A percentile compares a stretch with the other conserved stretches of the same genome.
Evolutionary conservation across 2,329 filamentous ascomycete species (phyloP).

Genomic region (Aspergillus intermedius): DNA sequence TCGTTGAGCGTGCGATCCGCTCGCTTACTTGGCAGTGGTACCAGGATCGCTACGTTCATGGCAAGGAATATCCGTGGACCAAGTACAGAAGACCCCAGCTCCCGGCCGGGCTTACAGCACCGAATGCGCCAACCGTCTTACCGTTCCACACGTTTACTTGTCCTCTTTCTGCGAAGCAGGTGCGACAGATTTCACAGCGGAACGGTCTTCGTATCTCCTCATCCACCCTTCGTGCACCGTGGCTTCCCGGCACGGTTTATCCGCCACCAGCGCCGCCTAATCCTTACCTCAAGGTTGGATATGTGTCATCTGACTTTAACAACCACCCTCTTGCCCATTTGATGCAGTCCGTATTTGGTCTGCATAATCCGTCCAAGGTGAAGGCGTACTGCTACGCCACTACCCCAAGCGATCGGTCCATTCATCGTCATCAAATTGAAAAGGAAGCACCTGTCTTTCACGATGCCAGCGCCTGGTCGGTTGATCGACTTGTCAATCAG

Average conservation of each 20-base stretch:
- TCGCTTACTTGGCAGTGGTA: slow-evolving; percentile 81
- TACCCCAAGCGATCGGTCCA: slow-evolving; percentile 79
- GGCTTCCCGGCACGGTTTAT: slow-evolving; percentile 76
- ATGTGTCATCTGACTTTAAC: slow-evolving; percentile 97
- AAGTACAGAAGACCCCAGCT: slow-evolving; percentile 68
- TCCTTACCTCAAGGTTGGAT: slow-evolving; percentile 84
- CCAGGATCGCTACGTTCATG: slow-evolving; percentile 65
- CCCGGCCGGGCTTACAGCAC: slow-evolving; percentile 66
- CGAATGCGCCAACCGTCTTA: slow-evolving; percentile 84
- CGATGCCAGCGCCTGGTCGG: slow-evolving; percentile 79
- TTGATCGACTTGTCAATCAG: slow-evolving; percentile 76
- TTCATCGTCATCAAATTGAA: slow-evolving; percentile 89
- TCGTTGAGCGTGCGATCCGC: slow-evolving; percentile 78
- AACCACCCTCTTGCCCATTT: slow-evolving; percentile 94
- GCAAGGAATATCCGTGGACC: slow-evolving; percentile 49
- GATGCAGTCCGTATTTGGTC: slow-evolving; percentile 97
- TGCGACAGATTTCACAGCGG: slow-evolving; percentile 87
- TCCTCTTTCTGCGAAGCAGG: slow-evolving; percentile 81
- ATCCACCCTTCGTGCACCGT: slow-evolving; percentile 77
- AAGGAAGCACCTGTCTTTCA: slow-evolving; percentile 83
- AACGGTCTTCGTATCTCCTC: slow-evolving; percentile 91
- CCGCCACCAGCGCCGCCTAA: slow-evolving; percentile 76
- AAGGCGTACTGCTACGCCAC: slow-evolving; percentile 95
- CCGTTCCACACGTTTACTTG: slow-evolving; percentile 98
- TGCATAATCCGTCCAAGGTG: slow-evolving; percentile 68